A percentile compares a stretch with the other conserved stretches of the same genome.
Conservation (phyloP, 805 yeast species). For the Sungouiella blattae region DNA sequence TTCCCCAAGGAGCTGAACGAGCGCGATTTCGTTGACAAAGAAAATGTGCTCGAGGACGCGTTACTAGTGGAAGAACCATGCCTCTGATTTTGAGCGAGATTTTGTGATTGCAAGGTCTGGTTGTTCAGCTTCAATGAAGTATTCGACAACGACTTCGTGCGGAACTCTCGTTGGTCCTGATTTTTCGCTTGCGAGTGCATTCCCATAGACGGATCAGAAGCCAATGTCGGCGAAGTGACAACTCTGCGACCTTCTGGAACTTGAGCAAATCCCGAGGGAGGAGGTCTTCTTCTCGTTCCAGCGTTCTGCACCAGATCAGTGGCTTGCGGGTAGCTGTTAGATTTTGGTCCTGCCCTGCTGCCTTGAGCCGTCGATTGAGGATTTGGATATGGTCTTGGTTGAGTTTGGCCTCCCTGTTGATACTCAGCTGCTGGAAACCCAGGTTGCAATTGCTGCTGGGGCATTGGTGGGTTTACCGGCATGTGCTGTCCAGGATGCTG, state of each 20-base stretch:
- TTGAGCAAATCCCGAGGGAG: slow-evolving; percentile 13
- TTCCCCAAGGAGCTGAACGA: slow-evolving; percentile 41
- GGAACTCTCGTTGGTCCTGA: neutral
- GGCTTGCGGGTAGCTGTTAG: too few relatives aligned
- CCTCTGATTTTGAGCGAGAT: neutral
- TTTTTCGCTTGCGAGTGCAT: neutral
- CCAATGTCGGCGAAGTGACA: slow-evolving; percentile 27
- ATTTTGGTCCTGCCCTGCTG: too few relatives aligned
- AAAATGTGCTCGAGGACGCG: slow-evolving; percentile 11
- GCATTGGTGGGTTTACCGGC: too few relatives aligned
- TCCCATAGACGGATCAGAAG: neutral
- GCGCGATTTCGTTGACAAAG: slow-evolving; percentile 37
- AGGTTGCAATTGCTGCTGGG: too few relatives aligned
- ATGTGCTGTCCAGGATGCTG: too few relatives aligned
- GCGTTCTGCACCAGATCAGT: too few relatives aligned
- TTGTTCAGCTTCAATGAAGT: slow-evolving; percentile 13
- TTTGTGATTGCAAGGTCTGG: slow-evolving; percentile 4
- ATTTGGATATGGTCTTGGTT: too few relatives aligned
- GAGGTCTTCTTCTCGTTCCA: slow-evolving; percentile 8
- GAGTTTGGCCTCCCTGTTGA: too few relatives aligned
- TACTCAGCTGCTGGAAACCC: too few relatives aligned
- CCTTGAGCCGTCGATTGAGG: too few relatives aligned
- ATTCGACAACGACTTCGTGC: slow-evolving; percentile 31
- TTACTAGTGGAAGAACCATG: neutral
- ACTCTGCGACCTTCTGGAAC: slow-evolving; percentile 18